Conservation (phyloP, 495 filamentous ascomycete species). For the Xylaria nigripes region DNA sequence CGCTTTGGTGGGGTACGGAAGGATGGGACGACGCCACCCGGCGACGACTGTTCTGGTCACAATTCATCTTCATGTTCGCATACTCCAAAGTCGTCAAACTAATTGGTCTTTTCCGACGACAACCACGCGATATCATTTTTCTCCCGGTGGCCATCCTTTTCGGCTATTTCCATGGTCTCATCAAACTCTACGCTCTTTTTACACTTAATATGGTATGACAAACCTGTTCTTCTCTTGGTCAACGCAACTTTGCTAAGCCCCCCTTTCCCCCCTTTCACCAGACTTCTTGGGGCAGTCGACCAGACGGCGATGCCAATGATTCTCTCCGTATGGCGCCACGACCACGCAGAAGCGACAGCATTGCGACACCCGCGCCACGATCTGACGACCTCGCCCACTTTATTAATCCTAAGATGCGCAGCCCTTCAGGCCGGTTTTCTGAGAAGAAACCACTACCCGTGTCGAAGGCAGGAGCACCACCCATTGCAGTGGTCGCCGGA, state of each 20-base stretch:
- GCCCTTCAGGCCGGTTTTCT: not conserved
- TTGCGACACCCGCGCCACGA: constrained; percentile 35
- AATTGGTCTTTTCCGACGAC: constrained; percentile 47
- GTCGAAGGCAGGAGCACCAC: constrained; percentile 10
- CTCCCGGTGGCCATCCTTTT: constrained; percentile 49
- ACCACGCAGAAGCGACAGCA: constrained; percentile 38
- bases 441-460: constrained; percentile 17
- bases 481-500: constrained; percentile 13
- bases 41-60: constrained; percentile 39
- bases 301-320: constrained; percentile 58
- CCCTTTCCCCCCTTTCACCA: constrained; percentile 11
- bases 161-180: constrained; percentile 52
- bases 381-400: constrained; percentile 20
- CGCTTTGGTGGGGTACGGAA: constrained; percentile 41
- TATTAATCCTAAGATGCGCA: constrained; percentile 13
- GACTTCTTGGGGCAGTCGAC: constrained; percentile 65
- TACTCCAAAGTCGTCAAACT: constrained; percentile 55
- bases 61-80: constrained; percentile 40
- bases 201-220: constrained; percentile 34
- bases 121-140: constrained; percentile 49
- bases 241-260: constrained; percentile 16
- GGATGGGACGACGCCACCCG: constrained; percentile 34
- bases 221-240: not conserved
- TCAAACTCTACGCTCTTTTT: constrained; percentile 55
- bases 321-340: constrained; percentile 45